These are phyloP conservation scores for Emmonsiellopsis sp. DNA, from an alignment of 2,329 filamentous ascomycete species.

Conservation along the genomic window DNA sequence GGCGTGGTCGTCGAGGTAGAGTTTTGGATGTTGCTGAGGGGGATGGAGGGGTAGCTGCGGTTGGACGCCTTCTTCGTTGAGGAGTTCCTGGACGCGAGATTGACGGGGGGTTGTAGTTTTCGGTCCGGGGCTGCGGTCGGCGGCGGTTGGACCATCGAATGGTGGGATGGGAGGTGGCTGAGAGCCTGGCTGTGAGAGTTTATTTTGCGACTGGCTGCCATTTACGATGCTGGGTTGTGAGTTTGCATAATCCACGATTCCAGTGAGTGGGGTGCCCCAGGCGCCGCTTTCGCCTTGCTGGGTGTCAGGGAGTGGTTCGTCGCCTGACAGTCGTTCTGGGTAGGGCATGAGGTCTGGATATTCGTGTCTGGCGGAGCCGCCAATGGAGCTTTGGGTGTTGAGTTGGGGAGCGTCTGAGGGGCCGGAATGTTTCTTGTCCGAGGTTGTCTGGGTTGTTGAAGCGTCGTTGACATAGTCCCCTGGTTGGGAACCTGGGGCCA, in stretches of 20 bases:
- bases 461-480: conserved; percentile 71
- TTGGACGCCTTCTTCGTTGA: conserved; percentile 4
- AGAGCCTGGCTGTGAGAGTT: conserved; percentile 17
- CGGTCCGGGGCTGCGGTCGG: conserved; percentile 13
- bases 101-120: conserved; percentile 15
- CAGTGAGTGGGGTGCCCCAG: conserved; percentile 17
- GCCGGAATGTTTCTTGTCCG: conserved; percentile 69
- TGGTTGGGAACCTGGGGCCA: conserved; percentile 48
- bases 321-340: conserved; percentile 42
- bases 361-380: conserved; percentile 29
- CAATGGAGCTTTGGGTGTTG: conserved; percentile 53
- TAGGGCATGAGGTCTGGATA: conserved; percentile 46
- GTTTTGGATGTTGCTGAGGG: conserved; percentile 5
- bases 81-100: conserved; percentile 1
- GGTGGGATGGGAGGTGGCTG: conserved; percentile 29
- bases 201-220: conserved; percentile 29
- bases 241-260: conserved; percentile 18
- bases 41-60: not conserved
- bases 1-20: conserved; percentile 37
- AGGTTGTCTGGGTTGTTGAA: conserved; percentile 75
- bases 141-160: conserved; percentile 20
- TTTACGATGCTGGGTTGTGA: conserved; percentile 21
- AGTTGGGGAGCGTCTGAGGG: conserved; percentile 58
- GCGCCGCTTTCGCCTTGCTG: conserved; percentile 40
- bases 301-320: conserved; percentile 56